Evolutionary conservation across 345 rosid species (phyloP), one percentile per base, ranked within the genome.

Genomic region (Firmiana major): DNA sequence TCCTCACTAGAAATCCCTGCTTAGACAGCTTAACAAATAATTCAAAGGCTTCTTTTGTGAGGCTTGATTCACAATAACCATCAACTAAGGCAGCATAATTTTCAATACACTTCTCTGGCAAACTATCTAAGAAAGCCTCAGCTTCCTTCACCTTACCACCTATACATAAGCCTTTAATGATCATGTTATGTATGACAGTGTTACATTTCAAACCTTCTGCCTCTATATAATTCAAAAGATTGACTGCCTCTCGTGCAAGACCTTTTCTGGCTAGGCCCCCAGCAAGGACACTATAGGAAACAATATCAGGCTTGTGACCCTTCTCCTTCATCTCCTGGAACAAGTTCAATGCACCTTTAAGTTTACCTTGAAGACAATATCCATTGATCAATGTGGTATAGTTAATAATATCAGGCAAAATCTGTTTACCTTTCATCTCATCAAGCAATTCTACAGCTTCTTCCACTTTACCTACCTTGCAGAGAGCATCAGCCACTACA

Each of bases 341-440:
- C 79, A 93, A 76, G 31, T 84, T 84, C 76, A 78, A 74, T 26
- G 92, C 97, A 51, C 84, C 84, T 48, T 19, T 15, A 72, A 83
- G 19, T 75, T 86, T 77, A 24, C 88, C 92, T 79, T 80, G 83
- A 60, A 83, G 83, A 62, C 87, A 93, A 75, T 82, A 90, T 49
- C 98, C 98, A 77, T 42, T 62, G 24, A 94, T 84, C 69, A 94
- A 66, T 77, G 95, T 91, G 40, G 92, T 93, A 81, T 93, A 91
- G 89, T 90, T 87, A 74, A 88, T 63, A 38, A 87, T 69, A 82
- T 94, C 94, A 24, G 86, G 87, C 76, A 63, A 82, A 75, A 93
- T 78, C 31, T 76, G 51, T 78, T 82, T 88, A 90, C 82, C 5
- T 69, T 68, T 87, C 98, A 94, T 93, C 77, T 93, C 91, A 78